These are phyloP conservation scores for Entonaema liquescens DNA, from an alignment of 495 filamentous ascomycete genomes.

Conservation along the genomic window DNA sequence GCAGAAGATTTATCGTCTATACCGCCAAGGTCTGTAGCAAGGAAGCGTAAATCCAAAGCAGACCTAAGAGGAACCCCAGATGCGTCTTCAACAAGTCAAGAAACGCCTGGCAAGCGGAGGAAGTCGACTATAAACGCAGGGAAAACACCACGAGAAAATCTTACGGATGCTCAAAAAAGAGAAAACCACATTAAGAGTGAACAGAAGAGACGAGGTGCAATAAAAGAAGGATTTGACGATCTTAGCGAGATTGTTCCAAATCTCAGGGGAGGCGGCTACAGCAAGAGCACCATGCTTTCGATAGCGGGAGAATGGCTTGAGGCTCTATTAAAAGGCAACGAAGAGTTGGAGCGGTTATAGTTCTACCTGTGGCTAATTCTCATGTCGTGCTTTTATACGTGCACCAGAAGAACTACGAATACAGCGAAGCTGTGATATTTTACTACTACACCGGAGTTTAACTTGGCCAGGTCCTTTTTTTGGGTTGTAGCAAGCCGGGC, in stretches of 20 bases:
- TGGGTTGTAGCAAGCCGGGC: constrained; percentile 29
- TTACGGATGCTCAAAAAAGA: constrained; percentile 84
- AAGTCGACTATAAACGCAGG: constrained; percentile 37
- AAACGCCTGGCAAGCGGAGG: constrained; percentile 38
- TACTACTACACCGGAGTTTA: constrained; percentile 32
- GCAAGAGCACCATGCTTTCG: constrained; percentile 79
- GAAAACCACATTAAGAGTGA: constrained; percentile 90
- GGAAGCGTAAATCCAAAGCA: constrained; percentile 51
- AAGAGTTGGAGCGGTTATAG: constrained; percentile 54
- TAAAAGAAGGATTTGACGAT: constrained; percentile 80
- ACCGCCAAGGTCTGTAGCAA: constrained; percentile 30
- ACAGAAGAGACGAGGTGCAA: constrained; percentile 81
- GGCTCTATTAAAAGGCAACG: constrained; percentile 72
- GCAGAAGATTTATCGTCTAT: constrained; percentile 24
- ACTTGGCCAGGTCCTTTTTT: constrained; percentile 25
- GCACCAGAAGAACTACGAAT: not conserved
- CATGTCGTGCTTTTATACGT: not conserved
- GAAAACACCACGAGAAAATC: constrained; percentile 73
- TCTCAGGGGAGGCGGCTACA: constrained; percentile 72
- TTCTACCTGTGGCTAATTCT: constrained; percentile 41
- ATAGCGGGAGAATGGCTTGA: constrained; percentile 79
- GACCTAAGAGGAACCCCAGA: constrained; percentile 38
- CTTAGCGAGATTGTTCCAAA: constrained; percentile 75
- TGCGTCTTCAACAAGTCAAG: constrained; percentile 42
- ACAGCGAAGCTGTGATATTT: constrained; percentile 20